Evolutionary conservation across 192 early-diverging fungal species (phyloP).

Genomic region (Podochytrium sp.): DNA sequence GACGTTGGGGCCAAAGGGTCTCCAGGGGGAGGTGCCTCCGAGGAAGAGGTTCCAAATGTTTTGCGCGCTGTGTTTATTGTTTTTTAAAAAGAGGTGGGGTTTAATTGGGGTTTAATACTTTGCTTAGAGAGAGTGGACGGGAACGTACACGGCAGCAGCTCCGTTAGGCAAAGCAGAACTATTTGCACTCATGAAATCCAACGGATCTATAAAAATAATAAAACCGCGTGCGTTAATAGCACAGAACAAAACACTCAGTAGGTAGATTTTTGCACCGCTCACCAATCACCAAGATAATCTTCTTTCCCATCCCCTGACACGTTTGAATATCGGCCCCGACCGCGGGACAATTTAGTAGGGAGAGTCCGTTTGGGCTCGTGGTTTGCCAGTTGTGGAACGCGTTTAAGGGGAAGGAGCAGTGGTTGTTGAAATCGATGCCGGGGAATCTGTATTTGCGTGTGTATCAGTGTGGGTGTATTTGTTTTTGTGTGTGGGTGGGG

Average conservation of each 20-base stretch:
- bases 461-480: too few species aligned
- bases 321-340: slow-evolving; percentile 68
- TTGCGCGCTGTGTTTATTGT: slow-evolving; percentile 59
- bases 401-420: slow-evolving; percentile 54
- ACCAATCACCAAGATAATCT: slow-evolving; percentile 73
- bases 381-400: slow-evolving; percentile 35
- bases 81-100: too few species aligned
- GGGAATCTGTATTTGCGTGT: too few species aligned
- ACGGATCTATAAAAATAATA: slow-evolving; percentile 44
- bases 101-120: slow-evolving; percentile 50
- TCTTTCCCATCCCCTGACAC: slow-evolving; percentile 77
- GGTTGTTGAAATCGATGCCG: slow-evolving; percentile 69
- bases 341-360: slow-evolving; percentile 68
- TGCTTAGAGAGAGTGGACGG: background rate
- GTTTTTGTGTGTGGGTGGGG: too few species aligned
- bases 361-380: slow-evolving; percentile 59
- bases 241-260: background rate
- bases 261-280: slow-evolving; percentile 35
- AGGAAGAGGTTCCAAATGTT: slow-evolving; percentile 80
- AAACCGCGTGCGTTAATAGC: background rate
- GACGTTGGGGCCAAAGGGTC: slow-evolving; percentile 71
- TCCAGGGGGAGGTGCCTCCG: slow-evolving; percentile 58
- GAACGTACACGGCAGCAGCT: background rate
- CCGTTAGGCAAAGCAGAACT: slow-evolving; percentile 12
- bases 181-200: slow-evolving; percentile 48